These are phyloP conservation scores for Diaporthe sp. DNA, from an alignment of 2,329 filamentous ascomycete species.

Conservation along the genomic window DNA sequence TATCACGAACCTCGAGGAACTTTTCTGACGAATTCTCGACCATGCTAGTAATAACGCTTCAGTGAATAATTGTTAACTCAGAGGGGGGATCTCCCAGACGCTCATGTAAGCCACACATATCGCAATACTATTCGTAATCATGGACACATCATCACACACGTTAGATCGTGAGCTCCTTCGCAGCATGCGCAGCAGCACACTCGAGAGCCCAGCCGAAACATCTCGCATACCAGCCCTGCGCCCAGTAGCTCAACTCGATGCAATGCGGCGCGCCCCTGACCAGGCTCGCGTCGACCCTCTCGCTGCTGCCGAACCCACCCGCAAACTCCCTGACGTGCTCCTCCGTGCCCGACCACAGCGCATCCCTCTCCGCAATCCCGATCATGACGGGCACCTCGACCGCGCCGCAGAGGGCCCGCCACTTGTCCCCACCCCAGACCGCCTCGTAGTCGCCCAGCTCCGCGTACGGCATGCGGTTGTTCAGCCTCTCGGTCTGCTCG, in stretches of 20 bases:
- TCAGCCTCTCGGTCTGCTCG: conserved; percentile 39
- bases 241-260: conserved; percentile 38
- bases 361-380: conserved; percentile 43
- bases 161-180: neutral
- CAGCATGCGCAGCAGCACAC: conserved; percentile 25
- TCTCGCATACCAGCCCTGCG: conserved; percentile 35
- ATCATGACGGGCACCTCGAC: conserved; percentile 44
- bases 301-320: conserved; percentile 41
- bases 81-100: rapidly evolving
- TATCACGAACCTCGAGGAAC: no score
- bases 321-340: conserved; percentile 42
- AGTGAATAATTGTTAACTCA: no score
- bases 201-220: conserved; percentile 38
- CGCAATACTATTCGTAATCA: neutral
- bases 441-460: conserved; percentile 39
- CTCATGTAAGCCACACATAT: neutral
- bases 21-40: neutral
- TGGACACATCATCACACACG: neutral
- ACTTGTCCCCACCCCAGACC: conserved; percentile 34
- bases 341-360: conserved; percentile 41
- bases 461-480: conserved; percentile 38
- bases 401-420: conserved; percentile 17
- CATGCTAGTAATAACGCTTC: neutral
- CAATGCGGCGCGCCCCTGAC: conserved; percentile 37
- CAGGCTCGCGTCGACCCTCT: conserved; percentile 42